Conservation (phyloP, 768 basidiomycete genomes). For the Crassisporium funariophilum region DNA sequence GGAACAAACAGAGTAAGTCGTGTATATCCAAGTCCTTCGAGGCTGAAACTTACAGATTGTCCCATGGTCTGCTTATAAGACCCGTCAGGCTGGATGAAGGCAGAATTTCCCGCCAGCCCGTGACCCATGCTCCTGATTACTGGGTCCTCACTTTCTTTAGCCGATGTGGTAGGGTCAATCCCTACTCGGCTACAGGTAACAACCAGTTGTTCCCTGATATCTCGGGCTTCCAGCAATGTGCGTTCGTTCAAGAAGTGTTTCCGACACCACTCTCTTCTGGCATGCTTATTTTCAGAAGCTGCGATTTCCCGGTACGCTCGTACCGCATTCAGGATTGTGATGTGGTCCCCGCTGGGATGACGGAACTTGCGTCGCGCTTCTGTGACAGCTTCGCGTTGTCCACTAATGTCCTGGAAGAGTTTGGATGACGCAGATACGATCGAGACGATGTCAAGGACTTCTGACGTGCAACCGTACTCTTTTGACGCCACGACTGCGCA, state of each 20-base stretch:
- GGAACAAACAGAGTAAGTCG: background rate
- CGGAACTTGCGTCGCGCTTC: constrained; percentile 78
- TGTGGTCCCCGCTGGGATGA: constrained; percentile 87
- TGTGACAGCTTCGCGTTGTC: constrained; percentile 71
- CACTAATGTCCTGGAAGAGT: constrained; percentile 76
- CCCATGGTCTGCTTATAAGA: constrained; percentile 85
- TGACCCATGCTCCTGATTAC: constrained; percentile 72
- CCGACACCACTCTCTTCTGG: constrained; percentile 76
- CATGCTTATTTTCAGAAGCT: constrained; percentile 44
- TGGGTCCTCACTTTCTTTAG: constrained; percentile 65
- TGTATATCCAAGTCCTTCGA: background rate
- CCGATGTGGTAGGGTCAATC: constrained; percentile 60
- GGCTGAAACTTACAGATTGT: constrained; percentile 49
- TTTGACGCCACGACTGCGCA: constrained; percentile 80
- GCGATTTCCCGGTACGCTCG: constrained; percentile 78
- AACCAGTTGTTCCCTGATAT: constrained; percentile 80
- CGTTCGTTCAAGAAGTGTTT: constrained; percentile 83
- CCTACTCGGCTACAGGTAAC: constrained; percentile 59
- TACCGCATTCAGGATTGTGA: constrained; percentile 86
- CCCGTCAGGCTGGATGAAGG: constrained; percentile 83
- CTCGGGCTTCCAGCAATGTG: constrained; percentile 73
- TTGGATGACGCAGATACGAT: constrained; percentile 80
- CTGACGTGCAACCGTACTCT: constrained; percentile 68
- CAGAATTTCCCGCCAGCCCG: constrained; percentile 83
- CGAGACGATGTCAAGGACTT: constrained; percentile 85